Evolutionary conservation across 495 filamentous ascomycete genomes (phyloP).

Genomic region (Parmelia sp.): DNA sequence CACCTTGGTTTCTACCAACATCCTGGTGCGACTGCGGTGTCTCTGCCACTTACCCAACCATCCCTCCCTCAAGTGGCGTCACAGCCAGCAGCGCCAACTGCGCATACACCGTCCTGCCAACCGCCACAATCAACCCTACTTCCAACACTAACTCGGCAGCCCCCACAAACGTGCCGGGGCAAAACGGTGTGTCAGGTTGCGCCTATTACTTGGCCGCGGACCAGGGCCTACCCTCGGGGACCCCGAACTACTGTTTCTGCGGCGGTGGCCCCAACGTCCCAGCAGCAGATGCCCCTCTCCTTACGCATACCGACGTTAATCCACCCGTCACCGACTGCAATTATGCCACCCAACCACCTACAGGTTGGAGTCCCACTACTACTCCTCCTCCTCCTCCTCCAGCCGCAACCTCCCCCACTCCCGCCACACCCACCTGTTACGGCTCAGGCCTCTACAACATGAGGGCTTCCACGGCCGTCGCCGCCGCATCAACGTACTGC

Average conservation of each 20-base stretch:
- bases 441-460: too few relatives aligned
- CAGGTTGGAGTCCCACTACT: slow-evolving; percentile 4
- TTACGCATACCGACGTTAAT: slow-evolving; percentile 8
- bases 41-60: slow-evolving; percentile 6
- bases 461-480: too few relatives aligned
- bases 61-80: slow-evolving; percentile 1
- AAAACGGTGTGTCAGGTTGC: slow-evolving; percentile 7
- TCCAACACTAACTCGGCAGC: neutral
- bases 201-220: slow-evolving; percentile 5
- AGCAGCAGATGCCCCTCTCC: slow-evolving; percentile 5
- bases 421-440: neutral
- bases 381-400: too few relatives aligned
- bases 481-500: too few relatives aligned
- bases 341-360: neutral
- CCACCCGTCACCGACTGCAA: slow-evolving; percentile 4
- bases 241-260: slow-evolving; percentile 6
- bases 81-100: slow-evolving; percentile 7
- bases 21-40: slow-evolving; percentile 1
- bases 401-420: slow-evolving; percentile 15
- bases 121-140: neutral
- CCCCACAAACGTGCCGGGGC: slow-evolving; percentile 5
- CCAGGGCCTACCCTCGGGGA: neutral
- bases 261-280: slow-evolving; percentile 4
- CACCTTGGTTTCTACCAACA: neutral
- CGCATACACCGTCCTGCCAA: slow-evolving; percentile 7